These are phyloP conservation scores for Mucor saturninus DNA, from an alignment of 371 early-diverging fungal genomes.

Conservation along the genomic window DNA sequence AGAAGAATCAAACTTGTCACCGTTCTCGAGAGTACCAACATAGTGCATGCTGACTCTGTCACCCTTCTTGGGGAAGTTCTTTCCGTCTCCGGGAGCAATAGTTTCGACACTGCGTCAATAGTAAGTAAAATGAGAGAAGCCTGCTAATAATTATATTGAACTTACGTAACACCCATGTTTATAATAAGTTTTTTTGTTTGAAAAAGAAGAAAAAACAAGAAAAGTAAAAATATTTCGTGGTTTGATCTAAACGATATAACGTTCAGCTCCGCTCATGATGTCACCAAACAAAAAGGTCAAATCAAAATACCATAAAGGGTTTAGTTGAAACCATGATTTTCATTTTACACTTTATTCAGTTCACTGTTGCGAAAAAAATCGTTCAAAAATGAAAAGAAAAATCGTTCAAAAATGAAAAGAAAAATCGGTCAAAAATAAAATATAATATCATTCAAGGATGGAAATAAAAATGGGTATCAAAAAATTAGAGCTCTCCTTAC, in stretches of 20 bases:
- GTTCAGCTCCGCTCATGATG: neutral
- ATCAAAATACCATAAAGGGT: no score
- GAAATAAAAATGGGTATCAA: no score
- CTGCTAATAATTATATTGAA: neutral
- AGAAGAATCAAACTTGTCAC: conserved; percentile 88
- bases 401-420: no score
- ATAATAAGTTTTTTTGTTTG: neutral
- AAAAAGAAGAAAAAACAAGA: neutral
- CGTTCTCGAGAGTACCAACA: conserved; percentile 69
- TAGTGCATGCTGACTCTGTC: conserved; percentile 78
- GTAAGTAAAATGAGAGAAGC: neutral
- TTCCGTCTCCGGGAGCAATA: conserved; percentile 73
- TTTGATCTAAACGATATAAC: neutral
- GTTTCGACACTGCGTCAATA: conserved; percentile 41
- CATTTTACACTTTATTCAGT: no score
- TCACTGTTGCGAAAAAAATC: no score
- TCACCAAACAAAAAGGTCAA: neutral
- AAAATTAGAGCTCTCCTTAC: no score
- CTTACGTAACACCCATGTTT: conserved; percentile 54
- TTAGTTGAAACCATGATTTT: no score
- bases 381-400: no score
- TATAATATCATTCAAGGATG: no score
- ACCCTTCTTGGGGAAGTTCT: conserved; percentile 86
- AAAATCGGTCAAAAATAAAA: no score
- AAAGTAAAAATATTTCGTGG: neutral